Base-by-base conservation (phyloP, 495 filamentous ascomycete species). In the Penicillium mononematosum region DNA sequence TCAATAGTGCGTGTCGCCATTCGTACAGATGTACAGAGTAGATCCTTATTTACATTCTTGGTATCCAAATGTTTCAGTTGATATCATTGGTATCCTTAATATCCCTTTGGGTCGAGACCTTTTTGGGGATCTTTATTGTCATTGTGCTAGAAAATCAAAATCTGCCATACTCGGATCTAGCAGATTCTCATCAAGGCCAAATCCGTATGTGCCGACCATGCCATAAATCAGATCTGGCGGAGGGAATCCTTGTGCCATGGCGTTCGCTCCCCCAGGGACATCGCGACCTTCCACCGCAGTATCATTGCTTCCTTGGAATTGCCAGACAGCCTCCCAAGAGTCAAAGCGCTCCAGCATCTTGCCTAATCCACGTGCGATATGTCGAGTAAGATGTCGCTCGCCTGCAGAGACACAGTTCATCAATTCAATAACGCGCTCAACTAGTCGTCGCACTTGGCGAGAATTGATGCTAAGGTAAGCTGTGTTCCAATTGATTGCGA, bases 401-500 rank as follows among this genome's bases (percentile, higher is more conserved):
- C 79, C 79, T 6, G 77, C 78, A 31, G 71, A 75, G 43, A 80
- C 78, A 52, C 79, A 80, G 49, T 78, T 81, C 65, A 82, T 67
- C 55, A 82, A 62, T 43, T 77, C 71, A 41, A 82, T 81, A 12
- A 81, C 76, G 11, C 72, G 70, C 53, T 77, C 75, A 16, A 82
- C 79, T 5, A 80, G 62, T 16, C 67, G 63, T 41, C 79, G 80
- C 27, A 80, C 77, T 55, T 80, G 68, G 16, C 75, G 61, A 17
- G 73, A 64, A 45, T 74, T 68, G 51, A 77, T 68, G 60, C 71
- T 68, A 19, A 80, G 66, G 49, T 76, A 81, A 48, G 70, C 76
- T 45, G 73, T 80, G 56, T 79, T 79, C 79, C 79, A 82, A 47
- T 78, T 80, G 16, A 78, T 76, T 14, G 80, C 80, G 22, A 83